These are phyloP conservation scores for Chenopodium suecicum DNA, from an alignment of 148 eudicot species.

Conservation along the genomic window DNA sequence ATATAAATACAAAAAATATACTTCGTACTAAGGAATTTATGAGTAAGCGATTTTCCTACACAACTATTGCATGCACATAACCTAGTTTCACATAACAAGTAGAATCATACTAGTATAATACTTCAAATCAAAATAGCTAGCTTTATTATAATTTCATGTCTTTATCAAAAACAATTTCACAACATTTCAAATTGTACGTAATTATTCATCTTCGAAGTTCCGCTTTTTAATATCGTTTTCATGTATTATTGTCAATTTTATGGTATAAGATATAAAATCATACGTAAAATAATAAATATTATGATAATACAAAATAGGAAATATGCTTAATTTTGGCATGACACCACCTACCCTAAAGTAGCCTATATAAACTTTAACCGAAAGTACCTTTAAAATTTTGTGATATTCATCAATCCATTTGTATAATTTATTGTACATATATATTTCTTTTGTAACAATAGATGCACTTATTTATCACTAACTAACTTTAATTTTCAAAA, in stretches of 20 bases:
- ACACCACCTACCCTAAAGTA: conserved; percentile 9
- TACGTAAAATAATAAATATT: neutral
- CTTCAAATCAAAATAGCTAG: no score
- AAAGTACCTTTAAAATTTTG: conserved; percentile 31
- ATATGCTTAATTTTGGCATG: conserved; percentile 3
- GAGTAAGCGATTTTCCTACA: neutral
- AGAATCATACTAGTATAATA: neutral
- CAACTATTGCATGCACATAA: neutral
- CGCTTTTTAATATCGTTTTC: conserved; percentile 18
- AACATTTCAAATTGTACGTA: neutral
- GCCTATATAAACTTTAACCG: conserved; percentile 8
- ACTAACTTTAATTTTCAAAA: neutral
- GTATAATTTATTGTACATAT: neutral
- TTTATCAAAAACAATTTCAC: neutral
- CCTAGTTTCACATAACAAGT: neutral
- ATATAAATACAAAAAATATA: no score
- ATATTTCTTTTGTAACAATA: neutral
- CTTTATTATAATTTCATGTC: neutral
- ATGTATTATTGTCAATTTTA: neutral
- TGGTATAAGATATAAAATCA: neutral
- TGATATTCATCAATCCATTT: conserved; percentile 16
- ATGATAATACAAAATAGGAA: neutral
- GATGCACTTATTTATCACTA: conserved; percentile 2
- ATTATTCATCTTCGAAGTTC: conserved; percentile 3
- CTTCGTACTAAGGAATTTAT: neutral